Base-by-base conservation (phyloP, 2,329 filamentous ascomycete species). In the Thermoascus crustaceus region DNA sequence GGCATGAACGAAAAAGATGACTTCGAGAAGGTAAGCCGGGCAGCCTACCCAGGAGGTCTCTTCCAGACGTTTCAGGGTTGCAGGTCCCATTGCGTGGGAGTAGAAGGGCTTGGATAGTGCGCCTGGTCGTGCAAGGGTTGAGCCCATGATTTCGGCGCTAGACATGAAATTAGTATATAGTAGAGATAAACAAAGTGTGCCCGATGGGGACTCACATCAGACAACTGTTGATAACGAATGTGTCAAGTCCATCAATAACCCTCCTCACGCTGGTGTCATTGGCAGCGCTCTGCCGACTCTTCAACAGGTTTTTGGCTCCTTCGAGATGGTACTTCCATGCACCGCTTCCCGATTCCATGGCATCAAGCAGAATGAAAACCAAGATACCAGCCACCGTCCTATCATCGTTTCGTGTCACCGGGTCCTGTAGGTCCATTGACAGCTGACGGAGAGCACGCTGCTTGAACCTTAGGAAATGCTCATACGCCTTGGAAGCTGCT, bases 321-420 rank as follows among this genome's bases (percentile, higher is more conserved):
- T 69, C 66, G 32, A 71, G 60, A 39, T 73, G 69, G 21, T 67
- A 61, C 43, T 63, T 71, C 69, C 69, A 73, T 21, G 68, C 63
- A 7, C 67, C 68, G 32, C 60, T 63, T 9, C 69, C 69, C 1
- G 69, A 72, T 41, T 71, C 67, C 4, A 72, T 60, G 4, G 71
- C 53, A 36, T 71, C 68, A 39, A 71, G 63, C 13, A 71, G 62
- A 37, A 70, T 64, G 38, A 72, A 64, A 4, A 72, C 54, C 13
- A 72, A 54, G 17, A 71, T 68, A 0, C 65, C 60, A 10, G 64
- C 65, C 31, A 72, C 40, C 2, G 55, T 61, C 19, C 64, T 55
- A 11, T 70, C 51, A 29, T 70, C 66, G 4, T 61, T 61, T 29
- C 52, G 45, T 39, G 44, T 44, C 23, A 45, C 32, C 1, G 54